Evolutionary conservation across 352 stramenopile species (phyloP), one percentile per base, ranked within the genome.

Genomic region (Plasmopara halstedii): DNA sequence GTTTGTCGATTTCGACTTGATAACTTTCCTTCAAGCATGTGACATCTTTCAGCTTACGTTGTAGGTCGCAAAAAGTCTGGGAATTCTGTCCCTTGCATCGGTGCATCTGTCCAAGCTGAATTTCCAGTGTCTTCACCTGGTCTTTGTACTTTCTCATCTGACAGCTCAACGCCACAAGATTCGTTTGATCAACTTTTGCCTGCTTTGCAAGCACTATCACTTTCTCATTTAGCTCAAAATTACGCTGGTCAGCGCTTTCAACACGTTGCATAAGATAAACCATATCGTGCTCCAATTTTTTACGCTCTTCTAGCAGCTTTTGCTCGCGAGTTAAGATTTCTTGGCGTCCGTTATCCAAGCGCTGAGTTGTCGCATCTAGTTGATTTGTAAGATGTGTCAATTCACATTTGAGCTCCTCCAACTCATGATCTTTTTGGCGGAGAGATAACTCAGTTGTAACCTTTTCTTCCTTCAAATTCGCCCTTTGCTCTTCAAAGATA

Each of bases 61-160:
- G 58, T 19, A 84, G 47, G 36, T 85, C 50, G 33, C 53, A 56
- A 22, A 64, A 42, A 0, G 21, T 64, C 9, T 65, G 42, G 6
- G 73, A 62, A 6, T 69, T 56, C 23, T 46, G 51, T 27, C 55
- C 51, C 22, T 42, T 56, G 34, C 48, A 52, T 42, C 42, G 51
- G 7, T 62, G 51, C 4, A 69, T 42, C 6, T 54, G 51, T 42
- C 58, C 58, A 13, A 73, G 45, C 42, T 86, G 53, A 13, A 33
- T 47, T 46, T 81, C 71, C 21, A 76, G 31, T 3, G 59, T 58
- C 31, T 67, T 67, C 6, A 76, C 57, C 27, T 78, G 75, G 2
- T 71, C 53, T 50, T 77, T 82, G 46, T 83, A 74, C n/a, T 62
- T 61, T 26, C 82, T 85, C n/a, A 86, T 56, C 44, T 84, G 73